Evolutionary conservation across 495 filamentous ascomycete genomes (phyloP).

Genomic region (Xylaria castorea): DNA sequence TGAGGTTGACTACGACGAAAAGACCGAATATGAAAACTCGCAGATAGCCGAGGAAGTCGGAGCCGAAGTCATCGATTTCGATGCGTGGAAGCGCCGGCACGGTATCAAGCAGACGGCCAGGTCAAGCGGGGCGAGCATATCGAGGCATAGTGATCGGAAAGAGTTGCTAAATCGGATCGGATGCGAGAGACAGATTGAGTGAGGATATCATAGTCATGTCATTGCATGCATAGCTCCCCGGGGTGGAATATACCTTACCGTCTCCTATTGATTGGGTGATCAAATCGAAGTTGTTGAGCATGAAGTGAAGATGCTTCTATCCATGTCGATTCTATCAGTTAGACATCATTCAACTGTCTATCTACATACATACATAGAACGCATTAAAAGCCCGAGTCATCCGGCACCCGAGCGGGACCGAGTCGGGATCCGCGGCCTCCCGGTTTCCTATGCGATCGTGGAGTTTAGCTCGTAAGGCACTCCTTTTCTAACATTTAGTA

Average conservation of each 20-base stretch:
- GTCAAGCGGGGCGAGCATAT: conserved; percentile 45
- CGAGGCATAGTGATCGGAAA: conserved; percentile 59
- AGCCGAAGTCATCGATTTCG: conserved; percentile 26
- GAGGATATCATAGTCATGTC: background rate
- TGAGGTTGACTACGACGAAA: conserved; percentile 44
- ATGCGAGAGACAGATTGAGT: conserved; percentile 52
- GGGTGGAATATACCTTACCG: background rate
- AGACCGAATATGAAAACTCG: conserved; percentile 28
- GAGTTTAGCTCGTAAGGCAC: too few species aligned
- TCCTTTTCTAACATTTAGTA: too few species aligned
- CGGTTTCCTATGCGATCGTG: background rate
- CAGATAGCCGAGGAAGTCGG: conserved; percentile 23
- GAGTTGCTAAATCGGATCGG: conserved; percentile 61
- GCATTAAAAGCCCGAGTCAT: background rate
- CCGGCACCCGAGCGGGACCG: conserved; percentile 1
- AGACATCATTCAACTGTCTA: background rate
- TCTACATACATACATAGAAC: background rate
- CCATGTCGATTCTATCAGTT: background rate
- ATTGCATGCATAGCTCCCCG: background rate
- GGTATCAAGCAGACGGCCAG: conserved; percentile 10
- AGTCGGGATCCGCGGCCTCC: conserved; percentile 13
- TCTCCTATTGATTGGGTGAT: background rate
- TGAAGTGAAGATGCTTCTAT: background rate
- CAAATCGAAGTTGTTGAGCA: background rate
- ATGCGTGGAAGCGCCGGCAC: conserved; percentile 26